A percentile compares a stretch with the other conserved stretches of the same genome.
phyloP scores from a whole-genome alignment of 2,329 filamentous ascomycete species.

The Calonectria ilicicola region DNA sequence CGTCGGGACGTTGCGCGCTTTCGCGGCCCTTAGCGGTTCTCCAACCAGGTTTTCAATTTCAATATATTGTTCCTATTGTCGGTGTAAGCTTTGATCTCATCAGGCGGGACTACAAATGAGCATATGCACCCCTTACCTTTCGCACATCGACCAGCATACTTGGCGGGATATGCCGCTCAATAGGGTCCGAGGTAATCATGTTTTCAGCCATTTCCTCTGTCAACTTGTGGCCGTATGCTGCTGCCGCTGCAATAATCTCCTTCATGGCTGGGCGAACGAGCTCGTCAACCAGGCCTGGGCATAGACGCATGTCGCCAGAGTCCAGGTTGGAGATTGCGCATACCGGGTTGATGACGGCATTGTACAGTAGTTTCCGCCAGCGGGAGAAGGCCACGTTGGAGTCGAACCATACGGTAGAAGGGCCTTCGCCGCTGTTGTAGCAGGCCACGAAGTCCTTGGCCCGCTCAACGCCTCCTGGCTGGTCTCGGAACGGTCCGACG shows the following conservation, averaged over 20 bases:
- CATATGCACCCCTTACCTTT: conserved; percentile 33
- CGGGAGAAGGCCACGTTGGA: conserved; percentile 37
- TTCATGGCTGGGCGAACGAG: conserved; percentile 39
- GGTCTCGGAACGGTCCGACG: conserved; percentile 36
- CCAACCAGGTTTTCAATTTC: conserved; percentile 41
- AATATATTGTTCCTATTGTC: conserved; percentile 37
- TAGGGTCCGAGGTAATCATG: conserved; percentile 38
- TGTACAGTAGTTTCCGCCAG: conserved; percentile 42
- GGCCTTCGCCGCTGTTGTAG: conserved; percentile 35
- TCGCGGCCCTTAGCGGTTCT: conserved; percentile 38
- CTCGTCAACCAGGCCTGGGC: conserved; percentile 36
- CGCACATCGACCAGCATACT: conserved; percentile 40
- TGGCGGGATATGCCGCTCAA: conserved; percentile 37
- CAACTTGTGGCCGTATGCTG: conserved; percentile 37
- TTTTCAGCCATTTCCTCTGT: conserved; percentile 36
- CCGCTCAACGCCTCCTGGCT: conserved; percentile 26
- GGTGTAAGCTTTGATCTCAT: conserved; percentile 24
- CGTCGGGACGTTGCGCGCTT: conserved; percentile 23
- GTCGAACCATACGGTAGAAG: conserved; percentile 33
- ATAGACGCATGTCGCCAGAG: conserved; percentile 40
- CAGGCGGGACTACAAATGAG: no score
- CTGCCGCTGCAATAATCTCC: conserved; percentile 36
- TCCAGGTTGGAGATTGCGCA: conserved; percentile 35
- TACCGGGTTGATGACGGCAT: conserved; percentile 39
- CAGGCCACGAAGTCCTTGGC: conserved; percentile 38